Evolutionary conservation across 1,284 basidiomycete species (phyloP).

Genomic region (Trametes versicolor): DNA sequence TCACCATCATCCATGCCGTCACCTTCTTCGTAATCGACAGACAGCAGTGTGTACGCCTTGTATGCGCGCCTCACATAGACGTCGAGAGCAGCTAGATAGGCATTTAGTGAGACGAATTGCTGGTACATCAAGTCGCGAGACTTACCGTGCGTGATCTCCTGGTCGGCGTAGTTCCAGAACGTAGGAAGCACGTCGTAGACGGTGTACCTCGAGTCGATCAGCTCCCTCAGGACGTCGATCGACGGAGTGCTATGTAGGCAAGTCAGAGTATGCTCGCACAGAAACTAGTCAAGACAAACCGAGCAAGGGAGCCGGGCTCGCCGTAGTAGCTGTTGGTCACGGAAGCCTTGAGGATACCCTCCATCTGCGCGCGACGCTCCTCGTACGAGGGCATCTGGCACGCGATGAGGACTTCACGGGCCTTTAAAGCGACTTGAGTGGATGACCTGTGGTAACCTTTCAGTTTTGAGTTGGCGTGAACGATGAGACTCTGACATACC

Average conservation of each 20-base stretch:
- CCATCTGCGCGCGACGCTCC: conserved; percentile 95
- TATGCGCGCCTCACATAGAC: conserved; percentile 97
- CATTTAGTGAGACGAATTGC: conserved; percentile 11
- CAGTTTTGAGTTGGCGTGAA: conserved; percentile 13
- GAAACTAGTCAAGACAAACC: conserved; percentile 49
- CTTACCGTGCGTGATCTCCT: conserved; percentile 85
- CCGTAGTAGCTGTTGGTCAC: conserved; percentile 91
- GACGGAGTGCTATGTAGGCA: conserved; percentile 72
- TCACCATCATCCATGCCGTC: conserved; percentile 84
- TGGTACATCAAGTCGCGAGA: conserved; percentile 15
- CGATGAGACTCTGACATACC: conserved; percentile 54
- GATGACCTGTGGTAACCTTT: conserved; percentile 69
- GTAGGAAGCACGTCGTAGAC: conserved; percentile 97
- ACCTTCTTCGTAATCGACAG: conserved; percentile 94
- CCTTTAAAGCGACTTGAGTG: conserved; percentile 91
- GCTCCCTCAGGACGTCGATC: conserved; percentile 88
- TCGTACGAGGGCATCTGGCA: conserved; percentile 98
- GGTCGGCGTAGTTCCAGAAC: conserved; percentile 92
- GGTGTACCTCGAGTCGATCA: conserved; percentile 96
- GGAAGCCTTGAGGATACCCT: conserved; percentile 89
- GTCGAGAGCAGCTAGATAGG: conserved; percentile 84
- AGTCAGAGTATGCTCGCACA: conserved; percentile 1
- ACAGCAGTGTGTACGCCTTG: conserved; percentile 92
- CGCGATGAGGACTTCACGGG: conserved; percentile 96
- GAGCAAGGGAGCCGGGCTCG: conserved; percentile 75